Base-by-base conservation (phyloP, 2,329 filamentous ascomycete genomes). In the Biscogniauxia marginata region DNA sequence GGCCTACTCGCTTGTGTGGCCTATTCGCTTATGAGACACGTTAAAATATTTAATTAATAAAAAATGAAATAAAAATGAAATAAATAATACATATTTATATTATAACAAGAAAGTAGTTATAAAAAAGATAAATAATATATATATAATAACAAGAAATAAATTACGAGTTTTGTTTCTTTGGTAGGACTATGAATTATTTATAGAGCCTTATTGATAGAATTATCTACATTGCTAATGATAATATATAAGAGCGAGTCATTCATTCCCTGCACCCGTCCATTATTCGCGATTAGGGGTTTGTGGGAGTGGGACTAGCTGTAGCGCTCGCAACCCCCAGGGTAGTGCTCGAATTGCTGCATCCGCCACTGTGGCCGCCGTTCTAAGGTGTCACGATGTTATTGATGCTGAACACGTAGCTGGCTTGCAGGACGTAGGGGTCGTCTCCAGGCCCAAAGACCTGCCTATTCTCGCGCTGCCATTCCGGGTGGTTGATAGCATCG, bases 401-500 rank as follows among this genome's bases (percentile, higher is more conserved):
- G 59, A 84, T 73, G 64, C 78, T 83, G 65, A 88, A 88, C 53
- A 73, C 72, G 68, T 87, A 87, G 62, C 77, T 82, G 3, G 84
- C 84, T 73, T 84, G 78, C 60, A 88, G 73, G n/a, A 84, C 79
- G 67, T 84, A 87, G 3, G 83, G 82, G 59, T 81, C 80, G 53
- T 77, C 83, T 7, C 79, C 84, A 0, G 85, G 85, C 24, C 74
- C 78, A 65, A 75, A 87, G 57, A 88, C 75, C 67, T 88, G 84
- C 74, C 81, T 85, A 53, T 68, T 69, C 48, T 79, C 74, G 54
- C 93, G 84, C 57, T 85, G 85, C 93, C 93, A 97, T 73, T 91
- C 84, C 0, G 93, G 93, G 65, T 96, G 84, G 75, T 96, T 97
- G 75, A 98, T 95, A 22, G 82, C 92, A 70, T 96, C 93, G 68